Base-by-base conservation (phyloP, 2,329 filamentous ascomycete species). In the Hawksworthiomyces lignivorus region DNA sequence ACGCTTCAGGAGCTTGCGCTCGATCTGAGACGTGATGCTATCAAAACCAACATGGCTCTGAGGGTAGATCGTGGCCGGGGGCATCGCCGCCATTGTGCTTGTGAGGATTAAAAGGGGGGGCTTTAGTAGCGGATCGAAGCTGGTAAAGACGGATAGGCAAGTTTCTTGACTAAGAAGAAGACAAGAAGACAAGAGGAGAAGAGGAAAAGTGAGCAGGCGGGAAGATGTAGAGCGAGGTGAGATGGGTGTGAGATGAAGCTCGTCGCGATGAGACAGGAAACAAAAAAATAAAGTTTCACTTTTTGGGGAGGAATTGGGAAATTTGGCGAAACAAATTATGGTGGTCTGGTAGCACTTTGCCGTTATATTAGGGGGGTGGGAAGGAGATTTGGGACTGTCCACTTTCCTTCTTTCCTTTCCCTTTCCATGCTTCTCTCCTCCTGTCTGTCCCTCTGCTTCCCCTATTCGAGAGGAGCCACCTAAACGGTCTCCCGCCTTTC, bases 21-120 rank as follows among this genome's bases (percentile, higher is more conserved):
- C 92, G 59, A 98, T 98, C 76, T 98, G 92, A 55, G 84, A 88
- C 57, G 92, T 98, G 77, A 98, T 98, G 75, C 88, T 96, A 75
- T 98, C 92, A 75, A 98, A 98, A 80, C 92, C 92, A 67, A 98
- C 92, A 77, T 97, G 92, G 83, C 84, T 94, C 67, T 92, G 83
- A 61, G 92, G 92, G 69, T 87, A 92, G 64, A 84, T 79, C 60
- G 80, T 80, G 59, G 78, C 70, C 61, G 80, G 62, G 58, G 82
- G 79, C 77, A 84, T 82, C 64, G 69, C 66, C 52, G 69, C 68
- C 69, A 73, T 75, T 56, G 61, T 70, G 60, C 43, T 49, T 20
- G 33, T 36, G 20, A 21, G 34, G 19, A 26, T 7, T 14, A 22
- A 24, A 34, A 17, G 39, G 29, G 10, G 32, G n/a, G n/a, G n/a